Percentiles rank a stretch among this genome's conserved stretches.
phyloP scores from a whole-genome alignment of 345 rosid species.

The thale cress (Arabidopsis thaliana) region DNA sequence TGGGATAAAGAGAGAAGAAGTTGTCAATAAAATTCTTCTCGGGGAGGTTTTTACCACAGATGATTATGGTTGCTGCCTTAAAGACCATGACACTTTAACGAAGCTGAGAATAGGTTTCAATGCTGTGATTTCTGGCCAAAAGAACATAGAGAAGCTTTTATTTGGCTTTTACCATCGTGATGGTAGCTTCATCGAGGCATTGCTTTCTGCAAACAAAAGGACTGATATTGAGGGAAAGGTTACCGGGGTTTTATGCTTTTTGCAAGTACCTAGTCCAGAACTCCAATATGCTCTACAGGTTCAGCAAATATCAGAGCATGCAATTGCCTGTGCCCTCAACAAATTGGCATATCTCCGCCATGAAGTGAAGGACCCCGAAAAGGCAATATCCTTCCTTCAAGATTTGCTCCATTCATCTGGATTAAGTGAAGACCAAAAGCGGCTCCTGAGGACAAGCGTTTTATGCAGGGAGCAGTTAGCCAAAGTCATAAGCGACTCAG shows the following conservation, averaged over 20 bases:
- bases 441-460: slow-evolving; percentile 57
- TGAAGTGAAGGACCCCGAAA: slow-evolving; percentile 61
- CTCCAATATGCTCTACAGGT: slow-evolving; percentile 77
- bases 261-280: slow-evolving; percentile 80
- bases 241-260: slow-evolving; percentile 71
- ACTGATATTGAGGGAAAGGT: slow-evolving; percentile 65
- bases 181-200: slow-evolving; percentile 65
- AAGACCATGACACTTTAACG: slow-evolving; percentile 71
- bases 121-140: slow-evolving; percentile 59
- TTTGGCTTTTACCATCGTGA: slow-evolving; percentile 72
- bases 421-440: slow-evolving; percentile 61
- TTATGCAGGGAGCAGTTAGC: slow-evolving; percentile 73
- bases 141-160: slow-evolving; percentile 58
- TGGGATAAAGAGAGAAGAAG: slow-evolving; percentile 79
- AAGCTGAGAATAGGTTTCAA: slow-evolving; percentile 68
- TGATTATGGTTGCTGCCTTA: slow-evolving; percentile 66
- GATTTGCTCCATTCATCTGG: slow-evolving; percentile 57
- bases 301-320: slow-evolving; percentile 74
- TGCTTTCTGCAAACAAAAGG: slow-evolving; percentile 69
- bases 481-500: slow-evolving; percentile 64
- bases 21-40: slow-evolving; percentile 60
- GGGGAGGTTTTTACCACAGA: slow-evolving; percentile 77
- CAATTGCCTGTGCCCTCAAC: slow-evolving; percentile 59
- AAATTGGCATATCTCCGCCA: slow-evolving; percentile 69
- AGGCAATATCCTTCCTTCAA: slow-evolving; percentile 64